Evolutionary conservation across 176 grass and related monocot species (phyloP).

Genomic region (Luzula sylvatica): DNA sequence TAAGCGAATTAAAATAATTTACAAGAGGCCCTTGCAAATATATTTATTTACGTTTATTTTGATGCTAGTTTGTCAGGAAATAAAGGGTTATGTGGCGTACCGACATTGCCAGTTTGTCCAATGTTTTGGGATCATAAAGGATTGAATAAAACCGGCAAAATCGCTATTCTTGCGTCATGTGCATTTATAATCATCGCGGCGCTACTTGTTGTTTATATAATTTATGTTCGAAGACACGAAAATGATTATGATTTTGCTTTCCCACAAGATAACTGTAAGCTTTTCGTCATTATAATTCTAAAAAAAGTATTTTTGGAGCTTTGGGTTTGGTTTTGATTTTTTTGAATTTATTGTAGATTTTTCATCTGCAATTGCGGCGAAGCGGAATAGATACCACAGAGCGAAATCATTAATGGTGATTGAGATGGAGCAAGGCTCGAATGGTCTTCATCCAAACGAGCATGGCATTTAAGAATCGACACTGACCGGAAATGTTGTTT

Average conservation of each 20-base stretch:
- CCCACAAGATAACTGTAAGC: slow-evolving; percentile 96
- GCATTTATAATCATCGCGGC: slow-evolving; percentile 56
- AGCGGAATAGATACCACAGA: slow-evolving; percentile 94
- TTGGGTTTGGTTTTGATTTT: neutral
- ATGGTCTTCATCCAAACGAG: slow-evolving; percentile 42
- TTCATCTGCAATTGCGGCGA: slow-evolving; percentile 71
- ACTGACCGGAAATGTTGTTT: too few relatives aligned
- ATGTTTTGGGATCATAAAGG: slow-evolving; percentile 94
- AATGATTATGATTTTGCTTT: slow-evolving; percentile 96
- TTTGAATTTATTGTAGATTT: slow-evolving; percentile 12
- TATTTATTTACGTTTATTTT: slow-evolving; percentile 8
- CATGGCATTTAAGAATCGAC: slow-evolving; percentile 35
- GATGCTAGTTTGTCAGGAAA: slow-evolving; percentile 79
- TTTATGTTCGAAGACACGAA: slow-evolving; percentile 61
- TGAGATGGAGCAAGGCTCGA: slow-evolving; percentile 72
- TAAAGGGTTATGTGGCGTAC: slow-evolving; percentile 86
- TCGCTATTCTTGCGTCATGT: slow-evolving; percentile 70
- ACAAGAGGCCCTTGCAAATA: neutral
- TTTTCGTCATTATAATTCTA: neutral
- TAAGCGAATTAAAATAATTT: slow-evolving; percentile 29
- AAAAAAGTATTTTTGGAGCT: neutral
- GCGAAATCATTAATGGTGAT: slow-evolving; percentile 89
- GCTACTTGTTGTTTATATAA: slow-evolving; percentile 67
- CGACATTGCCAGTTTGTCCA: slow-evolving; percentile 76
- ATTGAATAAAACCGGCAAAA: slow-evolving; percentile 69